These are phyloP conservation scores for Penicillium manginii DNA, from an alignment of 495 filamentous ascomycete genomes.

Conservation along the genomic window DNA sequence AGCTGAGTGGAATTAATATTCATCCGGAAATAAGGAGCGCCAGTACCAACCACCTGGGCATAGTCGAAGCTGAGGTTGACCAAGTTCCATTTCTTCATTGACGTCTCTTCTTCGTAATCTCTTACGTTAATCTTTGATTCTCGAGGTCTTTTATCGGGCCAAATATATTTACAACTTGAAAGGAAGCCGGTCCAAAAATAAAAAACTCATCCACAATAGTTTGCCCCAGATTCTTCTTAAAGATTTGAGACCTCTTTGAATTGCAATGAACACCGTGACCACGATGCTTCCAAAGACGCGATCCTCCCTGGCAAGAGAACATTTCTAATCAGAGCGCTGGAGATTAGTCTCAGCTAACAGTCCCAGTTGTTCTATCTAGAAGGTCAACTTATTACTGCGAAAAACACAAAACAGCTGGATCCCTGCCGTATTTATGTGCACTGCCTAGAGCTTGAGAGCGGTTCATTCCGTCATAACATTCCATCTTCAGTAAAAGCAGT, in stretches of 20 bases:
- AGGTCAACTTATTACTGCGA: neutral
- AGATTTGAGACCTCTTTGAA: neutral
- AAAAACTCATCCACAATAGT: too few relatives aligned
- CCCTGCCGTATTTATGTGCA: neutral
- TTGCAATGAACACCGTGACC: neutral
- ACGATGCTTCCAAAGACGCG: neutral
- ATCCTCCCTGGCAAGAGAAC: neutral
- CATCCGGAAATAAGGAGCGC: too few relatives aligned
- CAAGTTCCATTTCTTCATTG: too few relatives aligned
- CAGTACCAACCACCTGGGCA: too few relatives aligned
- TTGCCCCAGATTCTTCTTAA: too few relatives aligned
- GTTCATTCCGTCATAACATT: constrained; percentile 5
- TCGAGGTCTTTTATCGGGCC: too few relatives aligned
- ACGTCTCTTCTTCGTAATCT: too few relatives aligned
- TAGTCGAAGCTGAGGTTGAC: too few relatives aligned
- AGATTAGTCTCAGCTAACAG: neutral
- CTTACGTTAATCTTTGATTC: too few relatives aligned
- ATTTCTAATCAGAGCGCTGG: neutral
- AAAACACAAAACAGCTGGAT: constrained; percentile 1
- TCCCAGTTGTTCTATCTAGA: neutral
- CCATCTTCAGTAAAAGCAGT: constrained; percentile 6
- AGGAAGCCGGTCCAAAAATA: too few relatives aligned
- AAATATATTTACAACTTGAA: too few relatives aligned
- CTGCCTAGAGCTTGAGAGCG: neutral
- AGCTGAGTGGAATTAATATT: too few relatives aligned